phyloP scores from a whole-genome alignment of 2,329 filamentous ascomycete genomes.

The Pseudopithomyces chartarum region DNA sequence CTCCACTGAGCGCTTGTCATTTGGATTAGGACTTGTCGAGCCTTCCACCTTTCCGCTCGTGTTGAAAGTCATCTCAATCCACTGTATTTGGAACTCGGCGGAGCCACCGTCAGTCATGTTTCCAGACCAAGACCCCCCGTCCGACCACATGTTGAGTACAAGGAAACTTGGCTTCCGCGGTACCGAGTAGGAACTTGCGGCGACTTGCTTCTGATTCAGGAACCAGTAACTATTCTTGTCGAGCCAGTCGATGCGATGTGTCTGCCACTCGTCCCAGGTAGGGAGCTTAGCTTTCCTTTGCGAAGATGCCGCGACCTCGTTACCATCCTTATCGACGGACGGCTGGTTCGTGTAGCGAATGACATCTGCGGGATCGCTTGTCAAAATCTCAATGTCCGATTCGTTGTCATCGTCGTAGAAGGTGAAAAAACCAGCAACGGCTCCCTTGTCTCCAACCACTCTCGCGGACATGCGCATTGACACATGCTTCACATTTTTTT shows the following conservation, averaged over 20 bases:
- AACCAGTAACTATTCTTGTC: constrained; percentile 61
- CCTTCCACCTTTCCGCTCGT: constrained; percentile 42
- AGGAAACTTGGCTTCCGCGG: constrained; percentile 59
- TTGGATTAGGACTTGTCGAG: constrained; percentile 6
- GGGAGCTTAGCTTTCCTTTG: constrained; percentile 55
- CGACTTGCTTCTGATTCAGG: constrained; percentile 56
- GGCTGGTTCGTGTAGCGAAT: constrained; percentile 67
- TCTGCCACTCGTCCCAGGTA: constrained; percentile 62
- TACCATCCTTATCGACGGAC: constrained; percentile 52
- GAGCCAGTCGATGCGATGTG: constrained; percentile 66
- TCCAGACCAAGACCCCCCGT: constrained; percentile 65
- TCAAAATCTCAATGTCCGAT: constrained; percentile 60
- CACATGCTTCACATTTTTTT: constrained; percentile 53
- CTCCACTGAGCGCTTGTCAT: constrained; percentile 23
- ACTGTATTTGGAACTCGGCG: constrained; percentile 65
- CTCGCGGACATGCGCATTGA: constrained; percentile 55
- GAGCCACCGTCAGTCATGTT: constrained; percentile 59
- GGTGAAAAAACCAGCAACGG: constrained; percentile 62
- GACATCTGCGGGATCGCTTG: constrained; percentile 49
- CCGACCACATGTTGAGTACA: constrained; percentile 65
- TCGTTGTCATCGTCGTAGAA: constrained; percentile 54
- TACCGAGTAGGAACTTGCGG: constrained; percentile 61
- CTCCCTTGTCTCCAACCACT: constrained; percentile 51
- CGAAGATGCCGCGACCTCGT: constrained; percentile 55
- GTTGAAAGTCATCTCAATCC: constrained; percentile 65